Base-by-base conservation (phyloP, 495 filamentous ascomycete genomes). In the Daldinia bambusicola region DNA sequence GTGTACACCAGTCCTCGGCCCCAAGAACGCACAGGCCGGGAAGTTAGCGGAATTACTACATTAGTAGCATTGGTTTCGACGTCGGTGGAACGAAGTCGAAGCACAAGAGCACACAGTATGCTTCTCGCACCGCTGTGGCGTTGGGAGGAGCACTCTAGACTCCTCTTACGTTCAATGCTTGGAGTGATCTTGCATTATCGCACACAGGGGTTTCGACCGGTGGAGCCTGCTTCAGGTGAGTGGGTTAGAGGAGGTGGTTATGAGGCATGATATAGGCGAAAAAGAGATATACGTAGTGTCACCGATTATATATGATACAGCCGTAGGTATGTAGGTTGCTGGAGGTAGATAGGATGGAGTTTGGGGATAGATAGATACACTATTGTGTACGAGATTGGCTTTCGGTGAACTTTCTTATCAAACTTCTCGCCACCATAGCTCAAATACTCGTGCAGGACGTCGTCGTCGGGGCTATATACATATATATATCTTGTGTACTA, bases 61-160 rank as follows among this genome's bases (percentile, higher is more conserved):
- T 34, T 20, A 48, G 43, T 48, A 3, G 16, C 10, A 12, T 48
- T 48, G 9, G 43, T 18, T 48, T 48, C 43, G 43, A 48, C 20
- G 18, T 20, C 12, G 9, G 6, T 18, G 43, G 43, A 48, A 48
- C 18, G 16, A 48, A 7, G 14, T 53, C 22, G 30, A 14, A 30
- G 10, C 31, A 32, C 1, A n/a, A 32, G 13, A 14, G 50, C 50
- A 30, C 16, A n/a, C 22, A 53, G 50, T 53, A 53, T 53, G 6
- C 26, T 3, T 48, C 43, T 48, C 43, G 43, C 43, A 22, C 43
- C 43, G 8, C 8, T 1, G 43, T 48, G 43, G 43, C 43, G 18
- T 22, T 16, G 43, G 20, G 43, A 18, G 43, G 43, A 48, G 22
- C 43, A 48, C 43, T 48, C 43, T 48, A 48, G 43, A 48, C 43